phyloP scores from a whole-genome alignment of 192 early-diverging fungal genomes.

The Umbelopsis isabellina region DNA sequence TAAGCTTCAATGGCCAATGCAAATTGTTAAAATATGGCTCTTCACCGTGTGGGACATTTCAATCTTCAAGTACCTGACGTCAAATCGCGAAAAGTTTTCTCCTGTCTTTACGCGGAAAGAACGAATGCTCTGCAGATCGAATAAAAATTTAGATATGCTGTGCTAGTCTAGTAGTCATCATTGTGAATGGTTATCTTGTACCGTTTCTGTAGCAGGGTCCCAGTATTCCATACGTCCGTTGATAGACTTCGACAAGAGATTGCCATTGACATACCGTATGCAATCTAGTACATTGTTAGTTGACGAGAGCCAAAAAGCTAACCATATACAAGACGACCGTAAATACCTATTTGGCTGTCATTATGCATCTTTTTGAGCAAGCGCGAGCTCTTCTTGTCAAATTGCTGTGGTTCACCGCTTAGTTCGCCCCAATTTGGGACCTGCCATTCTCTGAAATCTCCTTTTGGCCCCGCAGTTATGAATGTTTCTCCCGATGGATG shows the following conservation, averaged over 20 bases:
- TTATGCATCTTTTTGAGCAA: slow-evolving; percentile 40
- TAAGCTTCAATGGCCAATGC: slow-evolving; percentile 39
- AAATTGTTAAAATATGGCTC: not conserved
- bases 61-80: slow-evolving; percentile 51
- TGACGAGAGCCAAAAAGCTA: not conserved
- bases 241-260: slow-evolving; percentile 71
- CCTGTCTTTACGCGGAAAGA: slow-evolving; percentile 41
- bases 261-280: slow-evolving; percentile 69
- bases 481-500: slow-evolving; percentile 66
- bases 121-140: slow-evolving; percentile 36
- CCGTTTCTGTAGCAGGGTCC: slow-evolving; percentile 57
- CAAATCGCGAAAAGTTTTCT: slow-evolving; percentile 58
- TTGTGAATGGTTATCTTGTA: not conserved
- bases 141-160: not conserved
- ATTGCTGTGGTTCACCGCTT: slow-evolving; percentile 28
- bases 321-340: not conserved
- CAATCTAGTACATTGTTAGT: slow-evolving; percentile 57
- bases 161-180: not conserved
- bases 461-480: slow-evolving; percentile 52
- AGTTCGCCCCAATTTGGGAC: slow-evolving; percentile 43
- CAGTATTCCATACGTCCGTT: slow-evolving; percentile 80
- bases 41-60: not conserved
- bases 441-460: slow-evolving; percentile 58
- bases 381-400: slow-evolving; percentile 34
- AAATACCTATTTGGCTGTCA: slow-evolving; percentile 26